A percentile compares a stretch with the other conserved stretches of the same genome.
Conservation (phyloP, 2,329 filamentous ascomycete species). For the Coniochaeta prunicola region DNA sequence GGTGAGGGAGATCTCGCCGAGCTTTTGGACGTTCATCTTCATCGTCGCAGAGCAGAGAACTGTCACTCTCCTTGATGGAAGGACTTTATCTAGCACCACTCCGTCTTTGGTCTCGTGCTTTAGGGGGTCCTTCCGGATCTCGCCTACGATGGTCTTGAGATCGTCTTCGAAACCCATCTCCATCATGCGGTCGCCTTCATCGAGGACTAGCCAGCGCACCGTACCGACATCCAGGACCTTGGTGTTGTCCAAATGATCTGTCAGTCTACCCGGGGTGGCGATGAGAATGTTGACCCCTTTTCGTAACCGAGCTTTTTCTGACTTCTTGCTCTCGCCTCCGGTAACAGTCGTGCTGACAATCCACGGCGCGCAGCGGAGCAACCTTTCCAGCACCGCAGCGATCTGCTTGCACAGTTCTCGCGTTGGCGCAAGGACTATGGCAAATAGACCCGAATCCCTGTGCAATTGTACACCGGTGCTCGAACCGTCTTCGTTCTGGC, state of each 20-base stretch:
- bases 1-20: conserved; percentile 91
- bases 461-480: conserved; percentile 51
- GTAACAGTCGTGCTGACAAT: conserved; percentile 83
- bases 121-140: conserved; percentile 60
- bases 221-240: conserved; percentile 81
- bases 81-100: conserved; percentile 49
- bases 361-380: conserved; percentile 88
- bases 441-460: conserved; percentile 83
- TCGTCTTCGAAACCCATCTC: conserved; percentile 96
- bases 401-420: conserved; percentile 94
- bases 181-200: conserved; percentile 97
- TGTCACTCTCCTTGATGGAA: conserved; percentile 73
- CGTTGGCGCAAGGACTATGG: conserved; percentile 88
- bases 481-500: conserved; percentile 43
- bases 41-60: conserved; percentile 94
- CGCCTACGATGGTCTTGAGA: conserved; percentile 76
- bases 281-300: conserved; percentile 96
- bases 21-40: conserved; percentile 92
- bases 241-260: conserved; percentile 89
- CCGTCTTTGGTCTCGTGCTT: conserved; percentile 53
- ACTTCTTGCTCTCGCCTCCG: conserved; percentile 62
- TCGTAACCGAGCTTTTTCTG: conserved; percentile 85
- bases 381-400: conserved; percentile 72
- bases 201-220: conserved; percentile 87
- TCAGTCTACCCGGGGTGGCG: conserved; percentile 84